Base-by-base conservation (phyloP, 352 stramenopile species). In the Pythium phragmitis region DNA sequence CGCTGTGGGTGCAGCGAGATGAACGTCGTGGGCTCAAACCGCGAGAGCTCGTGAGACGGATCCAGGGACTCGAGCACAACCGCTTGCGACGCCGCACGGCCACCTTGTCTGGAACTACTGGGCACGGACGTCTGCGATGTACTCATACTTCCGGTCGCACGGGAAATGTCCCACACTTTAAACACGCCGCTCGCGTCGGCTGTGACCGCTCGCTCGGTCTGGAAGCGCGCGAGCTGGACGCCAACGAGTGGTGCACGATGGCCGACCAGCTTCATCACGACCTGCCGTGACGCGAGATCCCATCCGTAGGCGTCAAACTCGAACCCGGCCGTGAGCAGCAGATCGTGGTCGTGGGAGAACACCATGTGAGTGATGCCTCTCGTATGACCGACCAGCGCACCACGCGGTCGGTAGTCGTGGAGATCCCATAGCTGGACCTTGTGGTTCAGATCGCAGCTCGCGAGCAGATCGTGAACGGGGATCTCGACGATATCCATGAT, bases 131-230 rank as follows among this genome's bases (percentile, higher is more conserved):
- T 69, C 17, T 64, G 48, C 1, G 46, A 42, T 5, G 52, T 61
- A 6, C 11, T 39, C 7, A 39, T 13, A 39, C 69, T 70, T 7
- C 69, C 61, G 43, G 47, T 60, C 12, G 63, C 55, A 3, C 85
- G 70, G 1, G 74, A 79, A 46, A 96, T 89, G 43, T 94, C 83
- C 88, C 88, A 96, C n/a, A 94, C 70, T 45, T 93, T 94, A 62
- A 95, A 85, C 2, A 93, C 72, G 0, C 87, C 88, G 19, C 74
- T 75, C 12, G 67, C 65, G 56, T 96, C 88, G 2, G 69, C 83
- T 0, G 85, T 96, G n/a, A 96, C 75, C 2, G 87, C 88, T n/a
- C 82, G 75, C 59, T 93, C 86, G 8, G 76, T 91, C 47, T 92
- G 80, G 54, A 93, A 89, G 2, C 79, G 63, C 1, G 80, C 74